A percentile compares a stretch with the other conserved stretches of the same genome.
Conservation (phyloP, 441 rosid genomes). For the Bruguiera hainesii region DNA sequence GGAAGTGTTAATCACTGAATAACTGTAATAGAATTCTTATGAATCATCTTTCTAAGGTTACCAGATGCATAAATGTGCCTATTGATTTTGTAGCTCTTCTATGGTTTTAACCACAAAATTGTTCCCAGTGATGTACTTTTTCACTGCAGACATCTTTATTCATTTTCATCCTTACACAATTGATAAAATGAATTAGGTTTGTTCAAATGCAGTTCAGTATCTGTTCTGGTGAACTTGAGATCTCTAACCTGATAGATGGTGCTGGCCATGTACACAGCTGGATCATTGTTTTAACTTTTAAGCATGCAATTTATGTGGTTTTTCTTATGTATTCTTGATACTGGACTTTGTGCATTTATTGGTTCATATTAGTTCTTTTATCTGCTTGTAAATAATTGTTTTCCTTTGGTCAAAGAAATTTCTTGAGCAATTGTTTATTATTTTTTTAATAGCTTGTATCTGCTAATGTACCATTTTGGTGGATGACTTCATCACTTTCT, state of each 20-base stretch:
- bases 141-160: background rate
- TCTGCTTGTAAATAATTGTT: background rate
- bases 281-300: no score
- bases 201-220: background rate
- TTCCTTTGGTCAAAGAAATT: no score
- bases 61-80: background rate
- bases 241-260: background rate
- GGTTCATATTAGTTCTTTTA: background rate
- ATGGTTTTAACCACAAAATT: no score
- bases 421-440: background rate
- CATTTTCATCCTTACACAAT: background rate
- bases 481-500: background rate
- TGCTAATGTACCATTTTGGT: background rate
- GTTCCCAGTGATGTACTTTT: background rate
- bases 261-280: no score
- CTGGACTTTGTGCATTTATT: no score
- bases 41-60: background rate
- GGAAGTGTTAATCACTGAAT: background rate
- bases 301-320: no score
- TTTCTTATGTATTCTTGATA: no score
- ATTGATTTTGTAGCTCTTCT: background rate
- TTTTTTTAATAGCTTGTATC: constrained; percentile 1
- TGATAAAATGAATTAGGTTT: background rate
- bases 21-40: background rate
- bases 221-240: background rate